These are phyloP conservation scores for Alternaria sp. DNA, from an alignment of 2,329 filamentous ascomycete species.

Conservation along the genomic window DNA sequence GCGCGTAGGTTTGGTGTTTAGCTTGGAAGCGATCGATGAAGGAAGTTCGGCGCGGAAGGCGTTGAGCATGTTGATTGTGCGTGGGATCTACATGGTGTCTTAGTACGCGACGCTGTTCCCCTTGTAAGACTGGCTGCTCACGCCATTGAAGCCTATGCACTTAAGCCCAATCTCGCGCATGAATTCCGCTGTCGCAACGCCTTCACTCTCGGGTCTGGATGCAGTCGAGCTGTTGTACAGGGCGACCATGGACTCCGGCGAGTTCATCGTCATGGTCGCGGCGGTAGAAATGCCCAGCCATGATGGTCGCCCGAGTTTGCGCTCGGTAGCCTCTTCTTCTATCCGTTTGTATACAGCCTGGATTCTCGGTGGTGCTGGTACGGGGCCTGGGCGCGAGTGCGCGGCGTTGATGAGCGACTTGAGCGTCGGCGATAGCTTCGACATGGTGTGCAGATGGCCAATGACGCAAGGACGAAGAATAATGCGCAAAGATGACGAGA, in stretches of 20 bases:
- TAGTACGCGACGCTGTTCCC: background rate
- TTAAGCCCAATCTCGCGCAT: slow-evolving; percentile 79
- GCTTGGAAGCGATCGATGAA: slow-evolving; percentile 56
- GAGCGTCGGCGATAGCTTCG: slow-evolving; percentile 44
- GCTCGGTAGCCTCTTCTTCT: slow-evolving; percentile 38
- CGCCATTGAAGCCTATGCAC: slow-evolving; percentile 79
- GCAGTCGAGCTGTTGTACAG: slow-evolving; percentile 59
- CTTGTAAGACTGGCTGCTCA: slow-evolving; percentile 9
- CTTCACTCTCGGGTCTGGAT: slow-evolving; percentile 36
- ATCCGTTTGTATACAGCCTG: slow-evolving; percentile 41
- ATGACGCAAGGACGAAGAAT: background rate
- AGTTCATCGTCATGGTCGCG: slow-evolving; percentile 86
- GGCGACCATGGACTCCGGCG: slow-evolving; percentile 72
- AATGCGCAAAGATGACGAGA: background rate
- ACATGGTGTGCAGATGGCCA: slow-evolving; percentile 29
- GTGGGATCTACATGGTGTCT: slow-evolving; percentile 72
- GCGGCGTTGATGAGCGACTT: slow-evolving; percentile 46
- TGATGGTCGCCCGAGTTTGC: slow-evolving; percentile 42
- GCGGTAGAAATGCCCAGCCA: slow-evolving; percentile 62
- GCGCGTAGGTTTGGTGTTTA: slow-evolving; percentile 66
- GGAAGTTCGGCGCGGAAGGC: slow-evolving; percentile 72
- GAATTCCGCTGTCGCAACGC: slow-evolving; percentile 67
- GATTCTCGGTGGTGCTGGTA: slow-evolving; percentile 42
- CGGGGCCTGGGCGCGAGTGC: slow-evolving; percentile 43
- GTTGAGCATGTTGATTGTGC: slow-evolving; percentile 81